phyloP scores from a whole-genome alignment of 163 green algal genomes.

The Scenedesmus sp. region DNA sequence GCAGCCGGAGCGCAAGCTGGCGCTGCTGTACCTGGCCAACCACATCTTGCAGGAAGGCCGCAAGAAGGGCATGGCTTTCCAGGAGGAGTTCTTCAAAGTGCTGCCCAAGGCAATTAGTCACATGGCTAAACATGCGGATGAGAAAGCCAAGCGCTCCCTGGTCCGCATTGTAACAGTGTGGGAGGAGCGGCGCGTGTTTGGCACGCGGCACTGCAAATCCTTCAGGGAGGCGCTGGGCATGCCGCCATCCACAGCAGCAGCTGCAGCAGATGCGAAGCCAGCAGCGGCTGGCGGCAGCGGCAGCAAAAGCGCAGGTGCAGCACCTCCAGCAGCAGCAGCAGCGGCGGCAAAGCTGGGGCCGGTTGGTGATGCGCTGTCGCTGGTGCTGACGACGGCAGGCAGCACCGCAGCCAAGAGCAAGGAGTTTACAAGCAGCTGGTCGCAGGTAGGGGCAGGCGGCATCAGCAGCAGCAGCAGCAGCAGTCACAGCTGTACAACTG shows the following conservation, averaged over 20 bases:
- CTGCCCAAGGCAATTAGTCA: slow-evolving; percentile 72
- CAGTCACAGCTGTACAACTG: background rate
- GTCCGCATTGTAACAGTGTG: slow-evolving; percentile 71
- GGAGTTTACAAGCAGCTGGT: slow-evolving; percentile 47
- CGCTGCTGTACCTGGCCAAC: slow-evolving; percentile 93
- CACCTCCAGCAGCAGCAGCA: slow-evolving; percentile 1
- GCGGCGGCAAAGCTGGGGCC: slow-evolving; percentile 34
- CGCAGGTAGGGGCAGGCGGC: slow-evolving; percentile 20
- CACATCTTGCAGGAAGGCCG: slow-evolving; percentile 72
- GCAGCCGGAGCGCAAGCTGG: slow-evolving; percentile 67
- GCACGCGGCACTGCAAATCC: slow-evolving; percentile 43
- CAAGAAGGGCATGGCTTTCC: slow-evolving; percentile 88
- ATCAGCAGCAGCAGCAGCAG: background rate
- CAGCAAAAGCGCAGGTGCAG: background rate
- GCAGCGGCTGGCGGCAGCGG: background rate
- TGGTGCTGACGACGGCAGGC: background rate
- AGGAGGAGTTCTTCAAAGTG: slow-evolving; percentile 81
- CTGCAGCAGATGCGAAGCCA: background rate
- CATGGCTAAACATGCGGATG: slow-evolving; percentile 69
- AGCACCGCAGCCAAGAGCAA: slow-evolving; percentile 1
- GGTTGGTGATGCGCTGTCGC: slow-evolving; percentile 30
- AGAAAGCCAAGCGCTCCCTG: slow-evolving; percentile 56
- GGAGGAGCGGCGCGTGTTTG: slow-evolving; percentile 74
- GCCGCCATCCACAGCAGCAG: background rate
- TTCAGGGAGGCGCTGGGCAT: slow-evolving; percentile 33